phyloP scores from a whole-genome alignment of 1,284 basidiomycete genomes.

The Thelephora terrestris region DNA sequence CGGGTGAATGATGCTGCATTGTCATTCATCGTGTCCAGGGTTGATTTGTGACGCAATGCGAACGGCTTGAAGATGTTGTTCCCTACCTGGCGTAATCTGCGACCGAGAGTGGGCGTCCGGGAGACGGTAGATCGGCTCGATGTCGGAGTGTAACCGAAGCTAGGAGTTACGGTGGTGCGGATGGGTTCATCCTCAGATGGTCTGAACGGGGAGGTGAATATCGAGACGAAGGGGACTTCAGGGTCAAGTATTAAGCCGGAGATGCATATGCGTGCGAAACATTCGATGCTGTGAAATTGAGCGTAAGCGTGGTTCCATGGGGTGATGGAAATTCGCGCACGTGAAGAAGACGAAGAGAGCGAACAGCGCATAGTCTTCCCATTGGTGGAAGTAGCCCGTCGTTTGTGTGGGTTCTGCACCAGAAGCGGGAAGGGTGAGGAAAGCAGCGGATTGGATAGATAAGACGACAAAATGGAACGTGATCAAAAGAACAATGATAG shows the following conservation, averaged over 20 bases:
- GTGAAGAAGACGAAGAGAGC: slow-evolving; percentile 82
- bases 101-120: slow-evolving; percentile 16
- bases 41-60: slow-evolving; percentile 22
- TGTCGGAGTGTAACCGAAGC: slow-evolving; percentile 25
- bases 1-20: slow-evolving; percentile 9
- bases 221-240: slow-evolving; percentile 48
- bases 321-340: slow-evolving; percentile 34
- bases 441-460: slow-evolving; percentile 66
- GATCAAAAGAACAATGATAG: slow-evolving; percentile 75
- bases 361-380: slow-evolving; percentile 86
- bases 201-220: slow-evolving; percentile 38
- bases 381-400: slow-evolving; percentile 74
- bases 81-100: slow-evolving; percentile 27
- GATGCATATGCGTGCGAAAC: slow-evolving; percentile 82
- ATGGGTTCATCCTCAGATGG: not conserved
- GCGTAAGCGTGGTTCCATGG: not conserved
- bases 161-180: slow-evolving; percentile 11
- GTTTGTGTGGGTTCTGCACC: slow-evolving; percentile 31
- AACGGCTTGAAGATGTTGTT: slow-evolving; percentile 34
- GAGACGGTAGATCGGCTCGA: slow-evolving; percentile 19
- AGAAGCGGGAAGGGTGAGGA: slow-evolving; percentile 37
- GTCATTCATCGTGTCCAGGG: slow-evolving; percentile 1
- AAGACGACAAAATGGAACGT: slow-evolving; percentile 78
- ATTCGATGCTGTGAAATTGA: slow-evolving; percentile 55
- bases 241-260: slow-evolving; percentile 90